Percentiles rank a stretch among this genome's conserved stretches.
These are phyloP conservation scores for Dactylorhiza incarnata DNA, from an alignment of 106 monocot species.

Conservation along the genomic window DNA sequence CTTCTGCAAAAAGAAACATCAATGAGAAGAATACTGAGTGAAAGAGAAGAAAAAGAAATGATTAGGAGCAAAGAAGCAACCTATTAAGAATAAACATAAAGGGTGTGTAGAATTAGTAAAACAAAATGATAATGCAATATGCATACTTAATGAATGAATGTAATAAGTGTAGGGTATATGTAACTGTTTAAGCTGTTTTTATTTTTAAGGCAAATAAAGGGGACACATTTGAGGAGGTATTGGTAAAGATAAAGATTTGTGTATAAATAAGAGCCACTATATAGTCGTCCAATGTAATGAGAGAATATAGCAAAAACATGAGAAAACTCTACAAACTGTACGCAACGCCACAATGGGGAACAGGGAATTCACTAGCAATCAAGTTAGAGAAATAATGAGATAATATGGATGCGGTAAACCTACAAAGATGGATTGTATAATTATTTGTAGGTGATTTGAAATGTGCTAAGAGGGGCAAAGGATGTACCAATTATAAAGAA, in stretches of 20 bases:
- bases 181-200: too few species aligned
- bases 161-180: too few species aligned
- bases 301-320: not conserved
- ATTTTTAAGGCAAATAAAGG: not conserved
- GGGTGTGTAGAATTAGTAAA: not conserved
- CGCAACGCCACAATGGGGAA: too few species aligned
- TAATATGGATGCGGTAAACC: not conserved
- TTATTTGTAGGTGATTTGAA: not conserved
- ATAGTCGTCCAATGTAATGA: not conserved
- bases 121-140: not conserved
- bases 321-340: not conserved
- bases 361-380: not conserved
- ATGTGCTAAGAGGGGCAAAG: not conserved
- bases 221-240: not conserved
- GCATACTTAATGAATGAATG: too few species aligned
- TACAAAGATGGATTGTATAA: not conserved
- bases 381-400: not conserved
- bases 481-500: not conserved
- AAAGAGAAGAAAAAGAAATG: not conserved
- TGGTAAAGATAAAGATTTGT: not conserved
- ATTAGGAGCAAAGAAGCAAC: not conserved
- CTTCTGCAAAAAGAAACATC: slow-evolving; percentile 47
- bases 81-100: not conserved
- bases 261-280: not conserved
- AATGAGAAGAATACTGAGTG: not conserved